These are phyloP conservation scores for Capsella rubella DNA, from an alignment of 441 rosid species.

Conservation along the genomic window DNA sequence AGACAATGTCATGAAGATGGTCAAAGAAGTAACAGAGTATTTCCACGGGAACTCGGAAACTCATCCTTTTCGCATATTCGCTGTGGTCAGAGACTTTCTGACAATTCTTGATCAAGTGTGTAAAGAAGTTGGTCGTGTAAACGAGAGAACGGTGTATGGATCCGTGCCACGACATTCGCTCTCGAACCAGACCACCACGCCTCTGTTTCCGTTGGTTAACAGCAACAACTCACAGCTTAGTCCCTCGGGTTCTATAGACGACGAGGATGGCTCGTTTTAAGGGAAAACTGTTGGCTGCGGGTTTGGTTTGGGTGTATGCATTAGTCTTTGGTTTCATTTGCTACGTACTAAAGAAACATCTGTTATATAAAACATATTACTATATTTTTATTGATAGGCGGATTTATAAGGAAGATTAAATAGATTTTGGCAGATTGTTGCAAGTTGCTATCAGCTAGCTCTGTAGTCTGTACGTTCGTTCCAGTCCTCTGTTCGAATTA, in stretches of 20 bases:
- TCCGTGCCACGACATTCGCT: slow-evolving; percentile 57
- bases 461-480: slow-evolving; percentile 31
- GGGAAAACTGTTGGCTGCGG: slow-evolving; percentile 4
- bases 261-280: slow-evolving; percentile 26
- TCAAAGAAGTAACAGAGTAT: slow-evolving; percentile 81
- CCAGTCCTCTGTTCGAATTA: not conserved
- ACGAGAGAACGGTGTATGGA: slow-evolving; percentile 75
- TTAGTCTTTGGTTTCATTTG: slow-evolving; percentile 19
- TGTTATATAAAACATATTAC: slow-evolving; percentile 16
- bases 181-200: slow-evolving; percentile 44
- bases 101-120: slow-evolving; percentile 84
- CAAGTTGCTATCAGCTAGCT: slow-evolving; percentile 31
- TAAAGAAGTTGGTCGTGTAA: slow-evolving; percentile 86
- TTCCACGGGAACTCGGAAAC: slow-evolving; percentile 90
- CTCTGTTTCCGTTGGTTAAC: slow-evolving; percentile 55
- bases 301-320: slow-evolving; percentile 24
- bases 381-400: slow-evolving; percentile 37
- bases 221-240: slow-evolving; percentile 41
- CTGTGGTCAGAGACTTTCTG: slow-evolving; percentile 84
- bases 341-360: slow-evolving; percentile 27
- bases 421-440: slow-evolving; percentile 29
- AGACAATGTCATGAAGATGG: slow-evolving; percentile 49
- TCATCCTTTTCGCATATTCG: slow-evolving; percentile 72
- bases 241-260: slow-evolving; percentile 48
- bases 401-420: slow-evolving; percentile 19